phyloP scores from a whole-genome alignment of 345 rosid genomes.

The Anastatica hierochuntica region DNA sequence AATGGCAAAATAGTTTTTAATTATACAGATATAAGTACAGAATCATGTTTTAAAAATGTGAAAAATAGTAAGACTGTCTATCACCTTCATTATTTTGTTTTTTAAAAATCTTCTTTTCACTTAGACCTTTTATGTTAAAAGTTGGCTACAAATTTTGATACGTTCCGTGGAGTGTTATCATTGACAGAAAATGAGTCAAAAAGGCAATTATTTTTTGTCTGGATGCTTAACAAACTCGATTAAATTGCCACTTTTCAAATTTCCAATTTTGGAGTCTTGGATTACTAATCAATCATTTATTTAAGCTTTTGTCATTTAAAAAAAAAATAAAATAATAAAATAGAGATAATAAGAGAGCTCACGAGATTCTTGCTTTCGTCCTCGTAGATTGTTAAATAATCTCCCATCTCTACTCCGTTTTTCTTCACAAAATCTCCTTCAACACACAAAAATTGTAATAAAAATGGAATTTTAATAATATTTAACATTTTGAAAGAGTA shows the following conservation, averaged over 20 bases:
- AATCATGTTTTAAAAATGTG: too few species aligned
- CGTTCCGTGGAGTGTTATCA: slow-evolving; percentile 14
- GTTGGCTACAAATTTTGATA: neutral
- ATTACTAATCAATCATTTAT: slow-evolving; percentile 14
- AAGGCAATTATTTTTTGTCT: slow-evolving; percentile 19
- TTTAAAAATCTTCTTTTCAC: too few species aligned
- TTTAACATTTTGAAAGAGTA: neutral
- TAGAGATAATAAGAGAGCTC: slow-evolving; percentile 31
- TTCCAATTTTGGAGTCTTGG: slow-evolving; percentile 14
- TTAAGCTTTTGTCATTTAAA: slow-evolving; percentile 6
- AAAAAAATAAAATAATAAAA: neutral
- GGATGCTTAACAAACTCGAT: slow-evolving; percentile 32
- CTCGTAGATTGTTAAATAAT: slow-evolving; percentile 55
- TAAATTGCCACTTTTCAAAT: slow-evolving; percentile 10
- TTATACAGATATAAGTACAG: too few species aligned
- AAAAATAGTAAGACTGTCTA: too few species aligned
- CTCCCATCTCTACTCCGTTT: slow-evolving; percentile 42
- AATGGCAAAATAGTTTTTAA: too few species aligned
- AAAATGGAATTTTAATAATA: neutral
- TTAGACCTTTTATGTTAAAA: too few species aligned
- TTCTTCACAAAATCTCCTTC: slow-evolving; percentile 58
- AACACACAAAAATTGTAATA: neutral
- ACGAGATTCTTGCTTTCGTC: slow-evolving; percentile 70
- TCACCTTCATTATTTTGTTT: too few species aligned
- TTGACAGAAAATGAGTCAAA: slow-evolving; percentile 9